Evolutionary conservation across 306 rosid species (phyloP).

Genomic region (Oemleria cerasiformis): DNA sequence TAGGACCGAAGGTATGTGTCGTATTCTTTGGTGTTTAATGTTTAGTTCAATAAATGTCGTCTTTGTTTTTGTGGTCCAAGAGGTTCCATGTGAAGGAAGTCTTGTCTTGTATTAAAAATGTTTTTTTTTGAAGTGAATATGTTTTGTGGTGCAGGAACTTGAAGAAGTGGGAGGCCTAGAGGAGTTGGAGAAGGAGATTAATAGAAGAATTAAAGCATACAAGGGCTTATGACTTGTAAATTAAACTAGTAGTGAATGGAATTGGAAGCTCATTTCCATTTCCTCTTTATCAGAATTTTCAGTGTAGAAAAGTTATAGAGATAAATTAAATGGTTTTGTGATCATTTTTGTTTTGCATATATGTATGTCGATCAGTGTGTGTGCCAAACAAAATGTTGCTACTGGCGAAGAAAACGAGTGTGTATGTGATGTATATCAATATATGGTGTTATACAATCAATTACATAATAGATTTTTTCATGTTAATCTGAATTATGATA

Average conservation of each 20-base stretch:
- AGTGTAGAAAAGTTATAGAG: constrained; percentile 20
- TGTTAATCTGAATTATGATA: no score
- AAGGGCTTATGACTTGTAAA: constrained; percentile 22
- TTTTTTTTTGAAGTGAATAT: no score
- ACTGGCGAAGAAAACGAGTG: no score
- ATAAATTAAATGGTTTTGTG: constrained; percentile 18
- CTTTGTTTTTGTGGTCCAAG: neutral
- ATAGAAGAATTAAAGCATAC: constrained; percentile 49
- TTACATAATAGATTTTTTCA: no score
- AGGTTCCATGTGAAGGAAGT: no score
- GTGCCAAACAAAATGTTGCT: no score
- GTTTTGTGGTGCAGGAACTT: constrained; percentile 59
- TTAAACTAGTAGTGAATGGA: neutral
- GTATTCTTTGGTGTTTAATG: neutral
- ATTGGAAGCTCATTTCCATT: neutral
- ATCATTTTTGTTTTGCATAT: neutral
- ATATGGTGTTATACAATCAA: no score
- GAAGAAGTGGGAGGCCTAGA: constrained; percentile 87
- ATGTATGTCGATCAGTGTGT: neutral
- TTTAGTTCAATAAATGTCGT: neutral
- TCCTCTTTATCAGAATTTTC: constrained; percentile 11
- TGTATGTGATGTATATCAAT: no score
- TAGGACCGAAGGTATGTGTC: constrained; percentile 82
- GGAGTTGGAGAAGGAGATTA: constrained; percentile 82
- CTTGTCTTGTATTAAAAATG: no score